Evolutionary conservation across 2,329 filamentous ascomycete genomes (phyloP).

Genomic region (Ceratocystis albifundus): DNA sequence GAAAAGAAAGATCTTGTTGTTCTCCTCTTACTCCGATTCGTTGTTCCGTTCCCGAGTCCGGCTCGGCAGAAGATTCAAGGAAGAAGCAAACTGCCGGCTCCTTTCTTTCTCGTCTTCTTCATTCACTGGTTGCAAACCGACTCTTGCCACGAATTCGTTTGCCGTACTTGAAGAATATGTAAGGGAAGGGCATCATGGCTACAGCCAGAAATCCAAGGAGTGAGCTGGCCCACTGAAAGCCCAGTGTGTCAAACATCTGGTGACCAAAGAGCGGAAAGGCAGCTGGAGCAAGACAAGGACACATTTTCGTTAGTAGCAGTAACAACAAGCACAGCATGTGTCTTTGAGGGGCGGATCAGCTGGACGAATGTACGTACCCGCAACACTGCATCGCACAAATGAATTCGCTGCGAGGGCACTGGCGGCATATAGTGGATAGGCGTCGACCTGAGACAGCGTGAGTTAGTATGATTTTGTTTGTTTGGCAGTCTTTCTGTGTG

Average conservation of each 20-base stretch:
- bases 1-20: neutral
- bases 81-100: neutral
- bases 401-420: constrained; percentile 74
- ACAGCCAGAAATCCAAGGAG: constrained; percentile 51
- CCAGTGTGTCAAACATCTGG: constrained; percentile 59
- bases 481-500: neutral
- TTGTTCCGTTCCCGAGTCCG: neutral
- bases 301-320: constrained; percentile 14
- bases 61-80: neutral
- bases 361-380: constrained; percentile 36
- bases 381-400: constrained; percentile 67
- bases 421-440: constrained; percentile 64
- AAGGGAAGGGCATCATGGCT: constrained; percentile 53
- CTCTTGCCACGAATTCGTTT: constrained; percentile 46
- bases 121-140: constrained; percentile 37
- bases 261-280: constrained; percentile 65
- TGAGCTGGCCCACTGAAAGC: constrained; percentile 57
- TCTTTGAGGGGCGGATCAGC: no score
- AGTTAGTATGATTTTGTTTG: constrained; percentile 13
- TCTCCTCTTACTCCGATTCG: neutral
- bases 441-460: constrained; percentile 45
- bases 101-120: neutral
- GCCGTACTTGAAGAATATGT: constrained; percentile 50
- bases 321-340: constrained; percentile 19
- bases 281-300: constrained; percentile 35